phyloP scores from a whole-genome alignment of 1,284 basidiomycete species.

The Moniliophthora roreri region DNA sequence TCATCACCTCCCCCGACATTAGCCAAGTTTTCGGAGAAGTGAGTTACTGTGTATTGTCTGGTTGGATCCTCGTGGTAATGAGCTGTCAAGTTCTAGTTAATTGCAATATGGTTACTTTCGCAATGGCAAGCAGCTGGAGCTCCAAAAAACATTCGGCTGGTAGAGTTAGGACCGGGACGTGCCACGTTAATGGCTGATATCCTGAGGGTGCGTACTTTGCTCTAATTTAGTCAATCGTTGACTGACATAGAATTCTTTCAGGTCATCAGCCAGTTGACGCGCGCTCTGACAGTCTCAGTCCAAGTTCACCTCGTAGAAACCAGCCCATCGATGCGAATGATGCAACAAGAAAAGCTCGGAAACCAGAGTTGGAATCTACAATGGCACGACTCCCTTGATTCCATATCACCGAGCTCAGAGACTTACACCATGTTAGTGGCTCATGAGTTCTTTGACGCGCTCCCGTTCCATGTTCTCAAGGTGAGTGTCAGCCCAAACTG shows the following conservation, averaged over 20 bases:
- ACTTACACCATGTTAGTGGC: conserved; percentile 88
- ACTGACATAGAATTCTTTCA: conserved; percentile 24
- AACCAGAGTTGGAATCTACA: conserved; percentile 38
- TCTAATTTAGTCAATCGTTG: conserved; percentile 14
- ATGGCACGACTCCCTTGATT: conserved; percentile 80
- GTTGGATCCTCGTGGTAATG: conserved; percentile 35
- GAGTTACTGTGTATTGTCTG: conserved; percentile 22
- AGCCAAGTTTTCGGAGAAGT: conserved; percentile 98
- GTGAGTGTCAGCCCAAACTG: conserved; percentile 40
- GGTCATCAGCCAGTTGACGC: conserved; percentile 54
- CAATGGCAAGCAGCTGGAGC: conserved; percentile 69
- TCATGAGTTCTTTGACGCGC: conserved; percentile 97
- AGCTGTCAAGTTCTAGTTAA: conserved; percentile 53
- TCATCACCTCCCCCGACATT: conserved; percentile 96
- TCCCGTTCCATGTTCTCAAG: conserved; percentile 91
- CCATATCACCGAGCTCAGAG: conserved; percentile 53
- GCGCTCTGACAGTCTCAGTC: conserved; percentile 41
- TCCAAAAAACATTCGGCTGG: conserved; percentile 60
- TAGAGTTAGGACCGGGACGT: conserved; percentile 94
- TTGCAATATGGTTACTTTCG: conserved; percentile 85
- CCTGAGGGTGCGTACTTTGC: conserved; percentile 62
- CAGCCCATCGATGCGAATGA: conserved; percentile 61
- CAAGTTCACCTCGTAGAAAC: conserved; percentile 81
- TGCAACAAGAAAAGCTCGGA: conserved; percentile 63
- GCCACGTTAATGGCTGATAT: conserved; percentile 93